Percentiles rank a stretch among this genome's conserved stretches.
phyloP scores from a whole-genome alignment of 257 asterid species.

The Solanum bulbocastanum region DNA sequence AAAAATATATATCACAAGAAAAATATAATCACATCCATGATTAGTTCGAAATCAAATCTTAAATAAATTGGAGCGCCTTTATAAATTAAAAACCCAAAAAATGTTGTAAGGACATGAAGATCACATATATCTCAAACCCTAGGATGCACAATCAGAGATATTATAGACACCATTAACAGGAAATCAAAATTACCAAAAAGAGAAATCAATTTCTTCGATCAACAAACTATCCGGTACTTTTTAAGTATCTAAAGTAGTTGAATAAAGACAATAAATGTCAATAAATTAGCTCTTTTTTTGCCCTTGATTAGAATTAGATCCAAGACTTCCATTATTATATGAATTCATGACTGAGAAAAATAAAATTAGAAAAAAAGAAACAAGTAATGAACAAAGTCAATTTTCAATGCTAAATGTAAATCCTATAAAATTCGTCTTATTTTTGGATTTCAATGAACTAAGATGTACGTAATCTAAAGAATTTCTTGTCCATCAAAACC shows the following conservation, averaged over 20 bases:
- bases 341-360: neutral
- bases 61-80: neutral
- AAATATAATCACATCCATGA: neutral
- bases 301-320: neutral
- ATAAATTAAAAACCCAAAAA: neutral
- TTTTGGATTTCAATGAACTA: no score
- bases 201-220: neutral
- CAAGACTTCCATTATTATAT: neutral
- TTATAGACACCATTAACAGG: neutral
- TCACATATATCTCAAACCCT: neutral
- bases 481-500: neutral
- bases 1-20: neutral
- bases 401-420: neutral
- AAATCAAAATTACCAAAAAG: neutral
- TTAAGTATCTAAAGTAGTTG: neutral
- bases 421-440: neutral
- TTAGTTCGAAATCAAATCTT: neutral
- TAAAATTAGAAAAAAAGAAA: neutral
- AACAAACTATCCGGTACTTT: neutral
- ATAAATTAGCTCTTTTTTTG: neutral
- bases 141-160: neutral
- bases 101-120: neutral
- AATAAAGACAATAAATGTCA: neutral
- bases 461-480: no score
- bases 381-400: neutral